phyloP scores from a whole-genome alignment of 257 asterid species.

The Solanum bukasovii region DNA sequence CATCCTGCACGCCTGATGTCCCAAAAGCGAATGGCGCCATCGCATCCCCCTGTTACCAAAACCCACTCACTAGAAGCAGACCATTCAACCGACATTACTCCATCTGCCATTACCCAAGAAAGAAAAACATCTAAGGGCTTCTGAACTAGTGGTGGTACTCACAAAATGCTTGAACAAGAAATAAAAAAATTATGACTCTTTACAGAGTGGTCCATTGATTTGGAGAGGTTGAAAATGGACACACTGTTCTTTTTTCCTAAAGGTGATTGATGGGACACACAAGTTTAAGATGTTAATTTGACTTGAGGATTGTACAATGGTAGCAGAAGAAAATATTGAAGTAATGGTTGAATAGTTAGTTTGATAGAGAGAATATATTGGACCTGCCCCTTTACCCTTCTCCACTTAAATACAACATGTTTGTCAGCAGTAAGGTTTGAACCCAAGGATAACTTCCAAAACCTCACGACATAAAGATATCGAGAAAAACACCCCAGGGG shows the following conservation, averaged over 20 bases:
- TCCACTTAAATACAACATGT: not conserved
- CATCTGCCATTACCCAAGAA: conserved; percentile 47
- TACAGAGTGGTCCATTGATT: not conserved
- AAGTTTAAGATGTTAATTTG: not conserved
- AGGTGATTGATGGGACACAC: not conserved
- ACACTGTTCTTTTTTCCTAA: not conserved
- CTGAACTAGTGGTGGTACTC: not conserved
- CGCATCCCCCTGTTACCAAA: conserved; percentile 94
- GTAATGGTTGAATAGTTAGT: not conserved
- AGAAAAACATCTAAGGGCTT: not conserved
- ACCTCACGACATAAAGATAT: not conserved
- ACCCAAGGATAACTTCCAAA: not conserved
- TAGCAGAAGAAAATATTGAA: not conserved
- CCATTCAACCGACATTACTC: conserved; percentile 97
- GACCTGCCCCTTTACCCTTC: not conserved
- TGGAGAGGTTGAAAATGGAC: not conserved
- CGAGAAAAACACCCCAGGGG: not conserved
- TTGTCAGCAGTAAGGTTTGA: not conserved
- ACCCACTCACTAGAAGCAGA: conserved; percentile 95
- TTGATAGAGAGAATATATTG: not conserved
- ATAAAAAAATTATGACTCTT: not conserved
- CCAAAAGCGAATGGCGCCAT: conserved; percentile 99
- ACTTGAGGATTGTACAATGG: not conserved
- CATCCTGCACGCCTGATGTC: conserved; percentile 98
- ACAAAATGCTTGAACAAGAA: not conserved